Evolutionary conservation across 177 flowering plant genomes (phyloP), one percentile per base, ranked within the genome.

Genomic region (Vitis hybrid): DNA sequence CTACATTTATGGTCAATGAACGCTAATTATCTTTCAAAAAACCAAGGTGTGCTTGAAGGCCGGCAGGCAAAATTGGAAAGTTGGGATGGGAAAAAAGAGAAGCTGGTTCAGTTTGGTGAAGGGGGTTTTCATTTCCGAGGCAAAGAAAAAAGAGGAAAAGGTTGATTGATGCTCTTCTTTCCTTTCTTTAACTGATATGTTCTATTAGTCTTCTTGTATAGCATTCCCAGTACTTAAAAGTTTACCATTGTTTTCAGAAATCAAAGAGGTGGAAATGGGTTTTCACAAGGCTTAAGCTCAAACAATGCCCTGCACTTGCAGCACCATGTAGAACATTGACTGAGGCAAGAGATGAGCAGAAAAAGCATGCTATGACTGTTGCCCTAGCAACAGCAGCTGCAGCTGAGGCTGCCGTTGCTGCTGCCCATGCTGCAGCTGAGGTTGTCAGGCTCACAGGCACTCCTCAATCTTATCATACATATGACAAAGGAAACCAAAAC

Each of bases 401-500:
- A 0, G 88, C 89, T 11, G 86, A 85, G 73, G 91, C 86, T 32
- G 88, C 90, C 1, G 81, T 85, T 9, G 86, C 88, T 13, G 89
- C 91, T 10, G 87, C 89, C n/a, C 81, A 81, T 57, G 89, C 88
- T 21, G 91, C 91, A 1, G 88, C 87, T 23, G 85, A 81, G 74
- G 85, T 86, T 49, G 86, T 83, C 50, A 74, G 81, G 15, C 82
- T 86, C 19, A 78, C 86, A 0, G 67, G 64, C 10, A 64, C 78
- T 60, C 77, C 88, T 4, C 48, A 17, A 13, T 59, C 79, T 48
- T 60, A 14, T 49, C 52, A 40, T 50, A 7, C 40, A 10, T 52
- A 10, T 32, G 51, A 62, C 8, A 72, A 54, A 59, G 26, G 50
- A 32, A 74, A 62, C 12, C 71, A 52, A 5, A 62, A 69, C 58